Base-by-base conservation (phyloP, 2,329 filamentous ascomycete genomes). In the Penicillium sp. region DNA sequence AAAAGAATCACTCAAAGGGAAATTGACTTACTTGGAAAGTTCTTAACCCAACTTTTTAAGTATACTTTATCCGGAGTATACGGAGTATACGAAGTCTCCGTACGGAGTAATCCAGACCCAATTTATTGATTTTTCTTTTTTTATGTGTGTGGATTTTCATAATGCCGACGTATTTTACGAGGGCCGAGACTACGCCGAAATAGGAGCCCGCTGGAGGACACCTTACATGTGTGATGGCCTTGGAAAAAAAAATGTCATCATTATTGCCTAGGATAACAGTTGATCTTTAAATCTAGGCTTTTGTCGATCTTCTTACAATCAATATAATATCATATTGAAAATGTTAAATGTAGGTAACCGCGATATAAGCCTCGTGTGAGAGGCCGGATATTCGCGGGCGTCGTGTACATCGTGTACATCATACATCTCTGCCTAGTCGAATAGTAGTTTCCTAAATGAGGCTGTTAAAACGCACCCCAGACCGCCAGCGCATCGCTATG, bases 401-500 rank as follows among this genome's bases (percentile, higher is more conserved):
- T 29, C 42, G 25, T 13, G 3, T 29, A 19, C 5, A 29, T 3
- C 8, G 27, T 27, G 8, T 8, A 27, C 29, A 31, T 31, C 12
- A 33, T 48, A 17, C 8, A 23, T 48, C 8, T 15, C 23, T 51
- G n/a, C 25, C 36, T 29, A 21, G 13, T 29, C 15, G 8, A 33
- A 43, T 51, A 9, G 49, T 27, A 13, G 36, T 29, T 33, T 21
- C 19, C 36, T 42, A 13, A 27, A 21, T 44, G 43, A 33, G 44
- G 29, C 13, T 17, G 6, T 42, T 19, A 36, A 17, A 27, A 48
- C n/a, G 47, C 17, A 53, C 41, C 44, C 55, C 51, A 50, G 54
- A 60, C 52, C 19, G 29, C 57, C 59, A 62, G 58, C 35, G 56
- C 60, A 62, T 59, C 41, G n/a, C 36, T 39, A 65, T 64, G 60